A percentile compares a stretch with the other conserved stretches of the same genome.
Evolutionary conservation across 2,329 filamentous ascomycete species (phyloP).

Genomic region (Ophiostoma ulmi): DNA sequence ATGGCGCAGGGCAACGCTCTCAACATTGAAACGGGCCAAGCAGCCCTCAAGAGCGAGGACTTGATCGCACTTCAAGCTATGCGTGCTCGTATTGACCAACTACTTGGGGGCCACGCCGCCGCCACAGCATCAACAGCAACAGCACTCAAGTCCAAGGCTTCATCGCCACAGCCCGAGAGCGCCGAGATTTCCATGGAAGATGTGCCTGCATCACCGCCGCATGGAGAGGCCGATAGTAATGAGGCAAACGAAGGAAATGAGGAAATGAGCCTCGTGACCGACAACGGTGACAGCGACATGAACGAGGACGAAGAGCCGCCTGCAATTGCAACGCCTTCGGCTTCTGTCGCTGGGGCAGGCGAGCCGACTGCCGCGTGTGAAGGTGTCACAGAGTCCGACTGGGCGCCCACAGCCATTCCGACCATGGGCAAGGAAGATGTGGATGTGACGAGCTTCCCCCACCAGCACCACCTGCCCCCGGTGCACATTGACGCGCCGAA

Average conservation of each 20-base stretch:
- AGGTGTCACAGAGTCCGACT: background rate
- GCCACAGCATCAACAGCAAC: background rate
- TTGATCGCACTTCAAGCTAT: slow-evolving; percentile 45
- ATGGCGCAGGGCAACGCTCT: slow-evolving; percentile 46
- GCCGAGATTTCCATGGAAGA: slow-evolving; percentile 23
- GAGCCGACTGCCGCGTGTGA: background rate
- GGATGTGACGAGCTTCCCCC: background rate
- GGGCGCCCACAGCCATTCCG: background rate
- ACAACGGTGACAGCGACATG: slow-evolving; percentile 28
- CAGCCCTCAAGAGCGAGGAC: slow-evolving; percentile 41
- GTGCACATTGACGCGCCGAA: background rate
- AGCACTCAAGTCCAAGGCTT: background rate
- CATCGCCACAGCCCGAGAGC: background rate
- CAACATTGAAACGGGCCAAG: slow-evolving; percentile 36
- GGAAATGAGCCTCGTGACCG: slow-evolving; percentile 27
- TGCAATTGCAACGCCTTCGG: slow-evolving; percentile 24
- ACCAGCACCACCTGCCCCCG: slow-evolving; percentile 8
- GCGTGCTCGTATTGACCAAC: slow-evolving; percentile 38
- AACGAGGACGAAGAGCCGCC: slow-evolving; percentile 25
- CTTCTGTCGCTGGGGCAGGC: slow-evolving; percentile 12
- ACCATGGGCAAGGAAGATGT: background rate
- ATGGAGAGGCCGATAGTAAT: slow-evolving; percentile 14
- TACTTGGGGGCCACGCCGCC: slow-evolving; percentile 10
- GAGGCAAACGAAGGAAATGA: slow-evolving; percentile 21
- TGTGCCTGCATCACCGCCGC: background rate